phyloP scores from a whole-genome alignment of 345 rosid genomes.

The Anastatica hierochuntica region DNA sequence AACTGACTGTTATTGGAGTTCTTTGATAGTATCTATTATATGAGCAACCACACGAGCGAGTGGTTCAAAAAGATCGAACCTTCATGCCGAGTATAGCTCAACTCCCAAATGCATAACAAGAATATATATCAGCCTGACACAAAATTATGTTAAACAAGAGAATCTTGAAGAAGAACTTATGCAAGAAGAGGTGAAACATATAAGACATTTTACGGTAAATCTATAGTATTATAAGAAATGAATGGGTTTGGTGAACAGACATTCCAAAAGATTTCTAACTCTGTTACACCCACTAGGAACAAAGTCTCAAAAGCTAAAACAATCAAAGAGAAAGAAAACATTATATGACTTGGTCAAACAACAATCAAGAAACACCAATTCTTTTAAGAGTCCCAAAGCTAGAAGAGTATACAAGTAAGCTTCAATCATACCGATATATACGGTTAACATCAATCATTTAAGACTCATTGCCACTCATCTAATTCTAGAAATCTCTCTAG shows the following conservation, averaged over 20 bases:
- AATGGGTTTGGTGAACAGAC: constrained; percentile 46
- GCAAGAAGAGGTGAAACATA: too few species aligned
- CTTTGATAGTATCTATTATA: not conserved
- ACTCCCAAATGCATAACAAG: not conserved
- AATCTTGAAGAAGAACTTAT: not conserved
- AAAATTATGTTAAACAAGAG: not conserved
- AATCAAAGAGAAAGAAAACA: constrained; percentile 7
- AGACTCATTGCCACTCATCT: too few species aligned
- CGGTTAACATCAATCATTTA: too few species aligned
- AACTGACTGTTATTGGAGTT: too few species aligned
- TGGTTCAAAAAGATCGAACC: constrained; percentile 9
- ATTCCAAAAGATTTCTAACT: constrained; percentile 30
- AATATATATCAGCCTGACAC: constrained; percentile 15
- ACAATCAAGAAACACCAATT: not conserved
- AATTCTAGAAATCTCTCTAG: too few species aligned
- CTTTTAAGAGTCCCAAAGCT: too few species aligned
- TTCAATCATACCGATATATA: too few species aligned
- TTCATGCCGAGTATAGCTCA: constrained; percentile 5
- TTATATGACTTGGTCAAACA: constrained; percentile 10
- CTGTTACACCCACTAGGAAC: constrained; percentile 25
- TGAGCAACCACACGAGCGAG: not conserved
- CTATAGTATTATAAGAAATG: constrained; percentile 18
- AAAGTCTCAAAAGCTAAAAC: constrained; percentile 5
- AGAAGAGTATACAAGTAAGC: too few species aligned
- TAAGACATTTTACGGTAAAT: constrained; percentile 2